phyloP scores from a whole-genome alignment of 164 flowering plant genomes.

The Annona cherimola region DNA sequence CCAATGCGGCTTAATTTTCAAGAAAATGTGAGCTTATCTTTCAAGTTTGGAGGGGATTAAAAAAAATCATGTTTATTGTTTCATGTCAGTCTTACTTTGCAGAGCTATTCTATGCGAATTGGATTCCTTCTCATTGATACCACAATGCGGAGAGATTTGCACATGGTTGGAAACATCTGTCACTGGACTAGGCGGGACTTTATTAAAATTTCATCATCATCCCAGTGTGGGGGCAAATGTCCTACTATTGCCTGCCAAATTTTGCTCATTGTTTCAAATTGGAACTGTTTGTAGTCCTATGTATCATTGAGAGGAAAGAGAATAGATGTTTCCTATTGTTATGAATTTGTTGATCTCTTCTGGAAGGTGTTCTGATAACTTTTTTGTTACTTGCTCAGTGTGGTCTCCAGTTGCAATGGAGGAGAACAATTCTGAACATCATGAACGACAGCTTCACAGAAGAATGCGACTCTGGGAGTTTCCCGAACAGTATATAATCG shows the following conservation, averaged over 20 bases:
- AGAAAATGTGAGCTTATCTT: too few species aligned
- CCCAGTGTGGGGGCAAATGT: neutral
- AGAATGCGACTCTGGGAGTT: constrained; percentile 90
- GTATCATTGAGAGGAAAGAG: neutral
- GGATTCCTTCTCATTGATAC: neutral
- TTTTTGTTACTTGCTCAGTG: constrained; percentile 6
- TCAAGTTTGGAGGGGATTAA: too few species aligned
- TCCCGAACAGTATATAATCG: constrained; percentile 81
- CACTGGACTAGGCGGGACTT: neutral
- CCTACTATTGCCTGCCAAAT: neutral
- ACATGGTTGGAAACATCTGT: neutral
- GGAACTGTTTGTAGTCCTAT: neutral
- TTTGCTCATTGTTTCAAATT: neutral
- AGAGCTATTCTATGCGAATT: too few species aligned
- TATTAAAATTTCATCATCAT: neutral
- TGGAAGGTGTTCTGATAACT: neutral
- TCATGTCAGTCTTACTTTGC: too few species aligned
- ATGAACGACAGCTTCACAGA: constrained; percentile 47
- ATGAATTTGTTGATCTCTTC: neutral
- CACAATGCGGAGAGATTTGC: neutral
- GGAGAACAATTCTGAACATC: constrained; percentile 45
- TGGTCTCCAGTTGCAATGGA: constrained; percentile 43
- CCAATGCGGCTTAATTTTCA: too few species aligned
- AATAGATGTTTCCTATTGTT: neutral
- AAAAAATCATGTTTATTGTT: too few species aligned